phyloP scores from a whole-genome alignment of 2,329 filamentous ascomycete species.

The Aureobasidium melanogenum region DNA sequence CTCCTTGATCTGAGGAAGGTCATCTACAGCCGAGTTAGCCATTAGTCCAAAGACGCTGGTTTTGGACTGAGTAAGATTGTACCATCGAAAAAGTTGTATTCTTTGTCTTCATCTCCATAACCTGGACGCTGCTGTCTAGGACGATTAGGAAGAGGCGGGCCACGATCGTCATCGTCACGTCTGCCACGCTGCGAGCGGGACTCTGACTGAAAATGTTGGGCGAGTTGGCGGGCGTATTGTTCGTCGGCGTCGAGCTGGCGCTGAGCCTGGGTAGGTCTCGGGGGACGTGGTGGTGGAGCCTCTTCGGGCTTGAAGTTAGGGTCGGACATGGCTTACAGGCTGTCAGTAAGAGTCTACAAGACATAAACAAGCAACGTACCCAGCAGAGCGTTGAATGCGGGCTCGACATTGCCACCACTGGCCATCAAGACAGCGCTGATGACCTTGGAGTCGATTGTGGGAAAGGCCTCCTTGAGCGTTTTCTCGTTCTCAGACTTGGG shows the following conservation, averaged over 20 bases:
- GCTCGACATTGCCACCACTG: constrained; percentile 79
- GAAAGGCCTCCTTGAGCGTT: constrained; percentile 90
- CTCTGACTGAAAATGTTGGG: constrained; percentile 65
- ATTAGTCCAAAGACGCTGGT: not conserved
- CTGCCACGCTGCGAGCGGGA: constrained; percentile 29
- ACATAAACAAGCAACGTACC: constrained; percentile 41
- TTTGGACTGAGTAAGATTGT: constrained; percentile 13
- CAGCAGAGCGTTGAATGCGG: constrained; percentile 88
- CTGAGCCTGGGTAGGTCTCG: constrained; percentile 56
- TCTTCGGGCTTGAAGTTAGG: constrained; percentile 42
- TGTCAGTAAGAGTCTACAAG: not conserved
- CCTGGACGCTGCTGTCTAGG: constrained; percentile 16
- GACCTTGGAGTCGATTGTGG: constrained; percentile 67
- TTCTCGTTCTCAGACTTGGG: constrained; percentile 77
- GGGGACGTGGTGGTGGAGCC: constrained; percentile 60
- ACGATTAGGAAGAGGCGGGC: constrained; percentile 35
- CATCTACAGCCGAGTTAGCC: constrained; percentile 48
- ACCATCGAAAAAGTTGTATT: constrained; percentile 86
- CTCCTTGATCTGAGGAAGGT: constrained; percentile 84
- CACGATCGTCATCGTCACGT: constrained; percentile 23
- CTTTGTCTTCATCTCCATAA: constrained; percentile 52
- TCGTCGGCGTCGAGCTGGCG: constrained; percentile 85
- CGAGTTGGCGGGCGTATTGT: constrained; percentile 81
- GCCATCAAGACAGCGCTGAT: constrained; percentile 82
- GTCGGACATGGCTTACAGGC: constrained; percentile 42